Percentiles rank a stretch among this genome's conserved stretches.
These are phyloP conservation scores for Knoxia roxburghii DNA, from an alignment of 257 asterid species.

Conservation along the genomic window DNA sequence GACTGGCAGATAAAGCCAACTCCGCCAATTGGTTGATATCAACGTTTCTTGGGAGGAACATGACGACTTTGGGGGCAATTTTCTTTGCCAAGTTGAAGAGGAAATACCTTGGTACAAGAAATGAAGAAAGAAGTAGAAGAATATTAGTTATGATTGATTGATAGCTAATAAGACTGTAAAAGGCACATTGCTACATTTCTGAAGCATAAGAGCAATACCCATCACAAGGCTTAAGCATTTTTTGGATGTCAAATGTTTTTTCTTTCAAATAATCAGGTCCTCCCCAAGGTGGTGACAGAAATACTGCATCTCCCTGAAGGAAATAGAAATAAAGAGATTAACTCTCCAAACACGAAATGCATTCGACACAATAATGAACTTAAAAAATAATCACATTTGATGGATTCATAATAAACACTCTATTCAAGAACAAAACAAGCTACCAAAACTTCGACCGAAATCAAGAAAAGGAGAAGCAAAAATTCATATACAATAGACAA, in stretches of 20 bases:
- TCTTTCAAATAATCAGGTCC: conserved; percentile 86
- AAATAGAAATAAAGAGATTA: conserved; percentile 1
- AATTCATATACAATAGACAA: background rate
- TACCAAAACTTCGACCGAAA: background rate
- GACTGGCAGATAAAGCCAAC: conserved; percentile 54
- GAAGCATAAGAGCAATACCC: conserved; percentile 47
- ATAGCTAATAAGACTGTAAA: background rate
- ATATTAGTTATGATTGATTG: background rate
- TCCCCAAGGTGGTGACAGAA: conserved; percentile 98
- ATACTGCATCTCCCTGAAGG: conserved; percentile 71
- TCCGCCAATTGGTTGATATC: conserved; percentile 73
- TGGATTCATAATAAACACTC: background rate
- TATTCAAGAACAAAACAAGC: too few species aligned
- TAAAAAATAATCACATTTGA: background rate
- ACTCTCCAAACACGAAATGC: background rate
- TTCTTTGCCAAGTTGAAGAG: conserved; percentile 51
- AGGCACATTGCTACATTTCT: background rate
- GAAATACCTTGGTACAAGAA: conserved; percentile 31
- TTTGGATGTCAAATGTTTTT: conserved; percentile 55
- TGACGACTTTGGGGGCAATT: conserved; percentile 68
- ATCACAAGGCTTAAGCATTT: conserved; percentile 82
- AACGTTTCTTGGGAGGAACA: conserved; percentile 87
- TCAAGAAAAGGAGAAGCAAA: background rate
- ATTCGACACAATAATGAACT: background rate
- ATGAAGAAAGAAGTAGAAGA: background rate